These are phyloP conservation scores for Linnemannia exigua DNA, from an alignment of 192 early-diverging fungal genomes.

Conservation along the genomic window DNA sequence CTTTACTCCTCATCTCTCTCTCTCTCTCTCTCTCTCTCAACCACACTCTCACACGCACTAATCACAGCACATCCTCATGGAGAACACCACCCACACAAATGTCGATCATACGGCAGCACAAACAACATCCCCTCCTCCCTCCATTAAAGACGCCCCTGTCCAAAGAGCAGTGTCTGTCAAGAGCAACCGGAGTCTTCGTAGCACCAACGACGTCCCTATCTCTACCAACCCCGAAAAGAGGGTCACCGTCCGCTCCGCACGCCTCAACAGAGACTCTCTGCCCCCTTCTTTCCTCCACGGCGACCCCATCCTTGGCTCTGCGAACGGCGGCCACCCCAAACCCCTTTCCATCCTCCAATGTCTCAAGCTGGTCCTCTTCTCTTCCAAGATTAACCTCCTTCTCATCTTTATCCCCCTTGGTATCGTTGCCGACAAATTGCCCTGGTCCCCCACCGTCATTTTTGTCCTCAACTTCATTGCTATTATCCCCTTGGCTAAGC, in stretches of 20 bases:
- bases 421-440: constrained; percentile 71
- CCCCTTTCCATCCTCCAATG: constrained; percentile 18
- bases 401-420: constrained; percentile 87
- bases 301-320: constrained; percentile 7
- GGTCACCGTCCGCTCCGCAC: constrained; percentile 44
- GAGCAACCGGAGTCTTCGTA: neutral
- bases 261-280: constrained; percentile 29
- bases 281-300: neutral
- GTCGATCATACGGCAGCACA: neutral
- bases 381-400: constrained; percentile 78
- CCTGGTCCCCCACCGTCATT: constrained; percentile 73
- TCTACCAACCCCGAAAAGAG: constrained; percentile 7
- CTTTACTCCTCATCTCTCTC: constrained; percentile 7
- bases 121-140: neutral
- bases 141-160: neutral
- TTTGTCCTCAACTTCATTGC: constrained; percentile 92
- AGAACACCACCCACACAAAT: neutral
- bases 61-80: neutral
- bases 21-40: neutral
- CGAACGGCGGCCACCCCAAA: neutral
- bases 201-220: constrained; percentile 3
- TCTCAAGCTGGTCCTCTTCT: constrained; percentile 45
- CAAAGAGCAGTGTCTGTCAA: constrained; percentile 12
- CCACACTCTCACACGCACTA: neutral
- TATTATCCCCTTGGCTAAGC: constrained; percentile 85